Conservation (phyloP, 176 grass and related monocot genomes). For the Carex littledalei region DNA sequence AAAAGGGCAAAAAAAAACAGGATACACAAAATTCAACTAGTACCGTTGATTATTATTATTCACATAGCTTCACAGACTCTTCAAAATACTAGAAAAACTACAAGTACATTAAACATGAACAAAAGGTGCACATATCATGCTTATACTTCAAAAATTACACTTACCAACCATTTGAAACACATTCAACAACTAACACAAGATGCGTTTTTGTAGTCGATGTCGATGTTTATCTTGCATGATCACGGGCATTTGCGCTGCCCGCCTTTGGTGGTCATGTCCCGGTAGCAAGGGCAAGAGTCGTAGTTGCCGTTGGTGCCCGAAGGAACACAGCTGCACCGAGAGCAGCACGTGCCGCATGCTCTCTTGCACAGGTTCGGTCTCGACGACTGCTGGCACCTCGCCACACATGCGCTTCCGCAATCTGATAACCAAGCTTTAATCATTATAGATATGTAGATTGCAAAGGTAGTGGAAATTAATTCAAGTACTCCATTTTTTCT, state of each 20-base stretch:
- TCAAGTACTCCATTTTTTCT: too few relatives aligned
- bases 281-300: conserved; percentile 29
- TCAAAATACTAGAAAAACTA: neutral
- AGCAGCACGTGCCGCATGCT: conserved; percentile 37
- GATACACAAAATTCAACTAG: neutral
- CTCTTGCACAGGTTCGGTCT: conserved; percentile 42
- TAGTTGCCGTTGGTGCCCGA: conserved; percentile 37
- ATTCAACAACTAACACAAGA: neutral
- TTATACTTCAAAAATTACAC: neutral
- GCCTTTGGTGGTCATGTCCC: conserved; percentile 26
- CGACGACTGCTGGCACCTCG: conserved; percentile 28
- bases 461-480: too few relatives aligned
- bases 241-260: conserved; percentile 38
- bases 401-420: conserved; percentile 21
- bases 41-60: neutral
- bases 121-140: neutral
- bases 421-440: conserved; percentile 10
- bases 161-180: neutral
- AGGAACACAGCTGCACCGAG: conserved; percentile 45
- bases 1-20: neutral
- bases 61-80: neutral
- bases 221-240: neutral
- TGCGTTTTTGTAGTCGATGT: neutral
- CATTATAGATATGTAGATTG: too few relatives aligned
- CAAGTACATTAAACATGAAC: neutral